A percentile compares a stretch with the other conserved stretches of the same genome.
Evolutionary conservation across 2,329 filamentous ascomycete species (phyloP).

Genomic region (Leptoxyphium fumago): DNA sequence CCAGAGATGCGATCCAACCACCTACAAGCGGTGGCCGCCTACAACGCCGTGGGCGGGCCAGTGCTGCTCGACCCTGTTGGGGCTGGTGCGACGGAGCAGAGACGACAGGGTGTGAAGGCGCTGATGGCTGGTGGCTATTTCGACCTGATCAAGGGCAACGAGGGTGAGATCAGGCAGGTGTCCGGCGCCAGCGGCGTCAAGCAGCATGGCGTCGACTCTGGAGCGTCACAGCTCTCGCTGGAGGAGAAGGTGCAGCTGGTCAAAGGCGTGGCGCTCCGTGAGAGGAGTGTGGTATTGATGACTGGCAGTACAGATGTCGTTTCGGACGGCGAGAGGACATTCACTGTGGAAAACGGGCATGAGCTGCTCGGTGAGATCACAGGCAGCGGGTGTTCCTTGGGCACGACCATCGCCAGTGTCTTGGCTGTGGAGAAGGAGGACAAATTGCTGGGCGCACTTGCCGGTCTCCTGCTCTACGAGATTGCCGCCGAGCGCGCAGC

Average conservation of each 20-base stretch:
- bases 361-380: conserved; percentile 55
- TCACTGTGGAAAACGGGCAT: conserved; percentile 64
- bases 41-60: conserved; percentile 62
- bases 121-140: conserved; percentile 65
- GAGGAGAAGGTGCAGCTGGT: conserved; percentile 49
- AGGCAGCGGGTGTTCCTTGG: conserved; percentile 67
- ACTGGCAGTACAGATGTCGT: conserved; percentile 68
- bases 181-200: conserved; percentile 38
- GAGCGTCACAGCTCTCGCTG: conserved; percentile 37
- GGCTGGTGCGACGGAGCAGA: conserved; percentile 64
- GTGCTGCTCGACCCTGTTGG: conserved; percentile 84
- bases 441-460: conserved; percentile 56
- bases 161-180: conserved; percentile 68
- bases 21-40: conserved; percentile 57
- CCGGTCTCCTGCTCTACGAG: conserved; percentile 65
- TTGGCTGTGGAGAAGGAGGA: conserved; percentile 49
- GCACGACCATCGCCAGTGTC: conserved; percentile 65
- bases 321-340: conserved; percentile 55
- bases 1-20: conserved; percentile 60
- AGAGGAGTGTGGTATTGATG: conserved; percentile 62
- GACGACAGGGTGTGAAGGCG: conserved; percentile 53
- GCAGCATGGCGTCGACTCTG: conserved; percentile 77
- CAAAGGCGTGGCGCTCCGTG: conserved; percentile 47
- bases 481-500: conserved; percentile 58
- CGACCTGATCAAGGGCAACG: conserved; percentile 86